Evolutionary conservation across 1,284 basidiomycete genomes (phyloP).

Genomic region (Gomphus bonarii): DNA sequence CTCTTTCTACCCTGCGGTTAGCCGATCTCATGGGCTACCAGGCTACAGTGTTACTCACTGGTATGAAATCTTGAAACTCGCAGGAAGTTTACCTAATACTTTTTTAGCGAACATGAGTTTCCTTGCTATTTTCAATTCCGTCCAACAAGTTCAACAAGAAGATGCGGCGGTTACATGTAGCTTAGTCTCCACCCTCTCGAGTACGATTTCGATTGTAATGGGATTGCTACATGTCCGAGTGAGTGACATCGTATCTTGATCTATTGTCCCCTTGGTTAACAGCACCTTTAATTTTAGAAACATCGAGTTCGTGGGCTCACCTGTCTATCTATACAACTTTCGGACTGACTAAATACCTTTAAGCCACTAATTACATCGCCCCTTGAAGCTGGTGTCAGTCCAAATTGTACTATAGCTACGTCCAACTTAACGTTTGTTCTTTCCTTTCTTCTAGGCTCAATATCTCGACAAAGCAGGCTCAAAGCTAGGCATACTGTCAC

Average conservation of each 20-base stretch:
- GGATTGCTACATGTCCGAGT: constrained; percentile 3
- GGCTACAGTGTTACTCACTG: constrained; percentile 2
- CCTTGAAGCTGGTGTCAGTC: neutral
- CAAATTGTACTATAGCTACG: neutral
- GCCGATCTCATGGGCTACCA: neutral
- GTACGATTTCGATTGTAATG: constrained; percentile 2
- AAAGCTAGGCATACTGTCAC: constrained; percentile 16
- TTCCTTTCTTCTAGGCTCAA: neutral
- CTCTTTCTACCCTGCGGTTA: neutral
- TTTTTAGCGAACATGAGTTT: constrained; percentile 7
- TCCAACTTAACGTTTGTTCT: neutral
- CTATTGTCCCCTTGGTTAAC: neutral
- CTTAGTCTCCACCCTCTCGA: constrained; percentile 1
- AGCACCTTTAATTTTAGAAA: neutral
- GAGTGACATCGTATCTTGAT: neutral
- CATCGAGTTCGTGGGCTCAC: neutral
- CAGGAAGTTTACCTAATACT: neutral
- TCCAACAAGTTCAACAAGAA: neutral
- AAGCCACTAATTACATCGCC: neutral
- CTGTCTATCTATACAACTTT: neutral
- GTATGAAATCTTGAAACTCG: neutral
- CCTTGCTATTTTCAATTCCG: constrained; percentile 4
- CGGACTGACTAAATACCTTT: neutral
- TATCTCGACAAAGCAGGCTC: constrained; percentile 15
- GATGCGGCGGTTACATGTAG: constrained; percentile 4